Evolutionary conservation across 2,329 filamentous ascomycete genomes (phyloP).

Genomic region (Metarhizium rileyi): DNA sequence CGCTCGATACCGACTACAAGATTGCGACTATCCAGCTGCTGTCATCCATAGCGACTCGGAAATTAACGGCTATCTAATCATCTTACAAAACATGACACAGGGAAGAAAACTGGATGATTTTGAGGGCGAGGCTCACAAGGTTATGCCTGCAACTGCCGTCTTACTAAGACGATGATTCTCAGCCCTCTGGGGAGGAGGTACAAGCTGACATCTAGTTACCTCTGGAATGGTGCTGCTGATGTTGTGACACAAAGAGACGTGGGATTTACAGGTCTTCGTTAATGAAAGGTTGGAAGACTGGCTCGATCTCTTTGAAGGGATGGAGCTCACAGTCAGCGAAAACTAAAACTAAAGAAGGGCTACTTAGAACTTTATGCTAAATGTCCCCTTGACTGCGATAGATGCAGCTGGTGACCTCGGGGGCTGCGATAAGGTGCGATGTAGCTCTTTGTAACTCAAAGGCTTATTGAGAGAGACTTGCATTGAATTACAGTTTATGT

Average conservation of each 20-base stretch:
- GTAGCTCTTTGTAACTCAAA: too few species aligned
- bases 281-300: conserved; percentile 18
- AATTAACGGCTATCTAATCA: conserved; percentile 18
- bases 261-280: conserved; percentile 17
- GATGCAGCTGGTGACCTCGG: too few species aligned
- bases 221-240: conserved; percentile 16
- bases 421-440: too few species aligned
- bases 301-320: conserved; percentile 15
- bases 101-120: conserved; percentile 24
- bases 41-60: conserved; percentile 8
- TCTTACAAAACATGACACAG: conserved; percentile 13
- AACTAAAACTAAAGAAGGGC: too few species aligned
- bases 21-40: conserved; percentile 18
- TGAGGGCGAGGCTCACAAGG: conserved; percentile 18
- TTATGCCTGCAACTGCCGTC: conserved; percentile 6
- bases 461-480: too few species aligned
- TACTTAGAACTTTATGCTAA: too few species aligned
- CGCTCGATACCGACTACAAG: conserved; percentile 6
- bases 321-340: conserved; percentile 10
- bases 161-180: conserved; percentile 5
- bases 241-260: conserved; percentile 11
- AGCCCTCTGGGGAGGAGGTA: conserved; percentile 4
- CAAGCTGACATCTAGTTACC: conserved; percentile 23
- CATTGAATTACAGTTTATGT: too few species aligned
- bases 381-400: too few species aligned